A percentile compares a stretch with the other conserved stretches of the same genome.
Conservation (phyloP, 495 filamentous ascomycete species). For the Coniosporium apollinis region DNA sequence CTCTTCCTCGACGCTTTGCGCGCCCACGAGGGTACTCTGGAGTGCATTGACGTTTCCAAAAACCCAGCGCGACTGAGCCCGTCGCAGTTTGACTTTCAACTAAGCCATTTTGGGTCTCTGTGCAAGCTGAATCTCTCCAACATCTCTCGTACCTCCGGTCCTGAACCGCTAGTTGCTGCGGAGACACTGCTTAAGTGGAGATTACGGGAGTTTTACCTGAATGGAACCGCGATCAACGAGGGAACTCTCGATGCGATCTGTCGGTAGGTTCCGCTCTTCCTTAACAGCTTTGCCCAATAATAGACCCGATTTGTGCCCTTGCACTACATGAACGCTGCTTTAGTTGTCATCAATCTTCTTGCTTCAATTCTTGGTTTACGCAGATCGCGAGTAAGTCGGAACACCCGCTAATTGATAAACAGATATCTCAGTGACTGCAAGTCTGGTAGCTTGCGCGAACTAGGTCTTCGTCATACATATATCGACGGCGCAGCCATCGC, state of each 20-base stretch:
- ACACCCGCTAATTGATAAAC: too few relatives aligned
- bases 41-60: conserved; percentile 60
- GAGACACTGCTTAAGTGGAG: conserved; percentile 56
- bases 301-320: not conserved
- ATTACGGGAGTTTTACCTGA: conserved; percentile 57
- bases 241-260: conserved; percentile 21
- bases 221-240: conserved; percentile 43
- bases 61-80: conserved; percentile 58
- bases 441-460: conserved; percentile 46
- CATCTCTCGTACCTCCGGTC: conserved; percentile 41
- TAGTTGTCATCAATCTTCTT: too few relatives aligned
- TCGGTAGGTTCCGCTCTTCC: conserved; percentile 20
- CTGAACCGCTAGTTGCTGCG: conserved; percentile 46
- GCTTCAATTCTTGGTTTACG: too few relatives aligned
- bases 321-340: too few relatives aligned
- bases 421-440: too few relatives aligned
- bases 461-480: conserved; percentile 64
- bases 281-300: too few relatives aligned
- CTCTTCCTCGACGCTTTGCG: conserved; percentile 41
- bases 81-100: conserved; percentile 41
- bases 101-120: conserved; percentile 50
- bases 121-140: conserved; percentile 57
- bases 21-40: conserved; percentile 53
- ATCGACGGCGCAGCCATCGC: conserved; percentile 65
- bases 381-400: too few relatives aligned